Base-by-base conservation (phyloP, 2,329 filamentous ascomycete species). In the Claviceps monticola region DNA sequence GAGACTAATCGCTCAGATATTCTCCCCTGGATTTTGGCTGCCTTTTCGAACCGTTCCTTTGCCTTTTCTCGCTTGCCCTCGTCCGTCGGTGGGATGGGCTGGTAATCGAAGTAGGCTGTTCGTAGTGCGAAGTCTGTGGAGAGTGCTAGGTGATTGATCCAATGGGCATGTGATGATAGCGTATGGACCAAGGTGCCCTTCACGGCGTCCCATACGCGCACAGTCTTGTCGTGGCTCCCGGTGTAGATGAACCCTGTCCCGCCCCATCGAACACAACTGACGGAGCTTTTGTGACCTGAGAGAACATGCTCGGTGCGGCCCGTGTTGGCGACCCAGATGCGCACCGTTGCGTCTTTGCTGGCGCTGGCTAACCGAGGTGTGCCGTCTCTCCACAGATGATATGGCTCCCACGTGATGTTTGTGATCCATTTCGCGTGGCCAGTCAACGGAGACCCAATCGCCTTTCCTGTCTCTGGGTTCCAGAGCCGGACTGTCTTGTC, bases 191-290 rank as follows among this genome's bases (percentile, higher is more conserved):
- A 72, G 2, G 83, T 88, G 34, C 91, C 93, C 56, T 84, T 82
- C 41, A 76, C 75, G 1, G 86, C 80, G 61, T 93, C 83, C 90
- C 91, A 98, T 4, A 96, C 80, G 59, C 91, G 89, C 59, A 97
- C 80, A 1, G 84, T 91, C 73, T 94, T 94, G 71, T 96, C 91
- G 64, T 95, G 89, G 37, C 87, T 94, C 19, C 80, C 80, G 7
- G 86, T 88, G 70, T 93, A 95, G 56, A 95, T 83, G 53, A 80
- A 73, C 3, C 89, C 88, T 1, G 82, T 85, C n/a, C 91, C 91
- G 53, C 93, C 93, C 93, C 93, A 98, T 59, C 84, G 83, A 3
- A 97, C 88, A 65, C 90, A 96, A 46, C 86, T 89, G 16, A 97
- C 87, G 47, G 82, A 88, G 45, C 83, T 83, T 70, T 89, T 93